A percentile compares a stretch with the other conserved stretches of the same genome.
phyloP scores from a whole-genome alignment of 192 early-diverging fungal genomes.

The Jimgerdemannia lactiflua region DNA sequence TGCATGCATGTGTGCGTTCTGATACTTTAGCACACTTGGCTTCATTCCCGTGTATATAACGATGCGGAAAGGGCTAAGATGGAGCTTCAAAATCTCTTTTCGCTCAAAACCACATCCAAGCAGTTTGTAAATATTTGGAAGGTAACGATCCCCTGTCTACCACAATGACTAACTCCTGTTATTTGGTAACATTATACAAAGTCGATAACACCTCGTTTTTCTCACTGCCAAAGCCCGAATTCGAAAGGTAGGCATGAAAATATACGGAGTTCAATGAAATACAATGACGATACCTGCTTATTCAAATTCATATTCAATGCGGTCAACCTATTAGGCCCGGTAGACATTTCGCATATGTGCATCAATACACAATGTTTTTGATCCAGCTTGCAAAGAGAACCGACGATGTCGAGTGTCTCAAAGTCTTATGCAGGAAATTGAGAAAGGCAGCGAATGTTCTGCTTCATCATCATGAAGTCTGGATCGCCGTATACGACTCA shows the following conservation, averaged over 20 bases:
- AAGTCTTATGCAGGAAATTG: constrained; percentile 52
- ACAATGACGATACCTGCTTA: neutral
- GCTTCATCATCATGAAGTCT: constrained; percentile 52
- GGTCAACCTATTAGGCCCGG: constrained; percentile 45
- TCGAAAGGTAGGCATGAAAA: constrained; percentile 53
- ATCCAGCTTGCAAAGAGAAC: constrained; percentile 56
- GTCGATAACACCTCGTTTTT: neutral
- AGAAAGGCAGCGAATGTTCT: constrained; percentile 47
- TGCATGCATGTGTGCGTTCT: neutral
- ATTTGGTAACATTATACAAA: neutral
- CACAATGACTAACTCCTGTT: neutral
- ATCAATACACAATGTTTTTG: constrained; percentile 63
- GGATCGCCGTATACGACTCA: constrained; percentile 39
- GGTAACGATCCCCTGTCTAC: neutral
- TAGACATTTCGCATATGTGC: constrained; percentile 72
- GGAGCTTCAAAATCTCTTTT: constrained; percentile 57
- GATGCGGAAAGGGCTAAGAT: constrained; percentile 56
- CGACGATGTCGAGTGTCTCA: constrained; percentile 54
- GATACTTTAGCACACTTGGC: constrained; percentile 56
- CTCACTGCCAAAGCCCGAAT: constrained; percentile 44
- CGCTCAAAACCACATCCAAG: constrained; percentile 53
- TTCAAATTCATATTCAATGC: neutral
- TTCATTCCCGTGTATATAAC: constrained; percentile 53
- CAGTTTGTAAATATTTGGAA: constrained; percentile 70
- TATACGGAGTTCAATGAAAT: neutral